These are phyloP conservation scores for Cladosporium colombiae DNA, from an alignment of 2,329 filamentous ascomycete species.

Conservation along the genomic window DNA sequence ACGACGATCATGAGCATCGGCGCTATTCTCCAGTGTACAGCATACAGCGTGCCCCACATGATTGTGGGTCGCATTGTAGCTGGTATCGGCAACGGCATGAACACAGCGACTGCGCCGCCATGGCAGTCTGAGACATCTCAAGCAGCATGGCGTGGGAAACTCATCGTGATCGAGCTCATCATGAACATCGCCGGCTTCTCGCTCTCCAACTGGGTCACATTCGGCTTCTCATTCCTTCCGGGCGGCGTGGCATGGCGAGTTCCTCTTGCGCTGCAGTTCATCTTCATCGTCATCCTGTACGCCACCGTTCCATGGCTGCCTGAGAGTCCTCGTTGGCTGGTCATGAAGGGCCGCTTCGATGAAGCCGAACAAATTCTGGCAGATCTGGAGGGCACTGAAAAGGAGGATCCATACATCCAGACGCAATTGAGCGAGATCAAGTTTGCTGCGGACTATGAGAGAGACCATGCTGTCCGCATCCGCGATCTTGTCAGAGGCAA, in stretches of 20 bases:
- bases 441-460: constrained; percentile 52
- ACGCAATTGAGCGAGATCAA: constrained; percentile 50
- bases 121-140: constrained; percentile 53
- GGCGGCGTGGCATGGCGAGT: constrained; percentile 49
- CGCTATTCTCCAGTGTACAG: constrained; percentile 50
- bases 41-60: constrained; percentile 49
- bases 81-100: constrained; percentile 58
- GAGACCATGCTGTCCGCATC: constrained; percentile 53
- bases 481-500: constrained; percentile 51
- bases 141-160: constrained; percentile 59
- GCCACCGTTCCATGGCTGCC: constrained; percentile 51
- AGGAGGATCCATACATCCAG: constrained; percentile 49
- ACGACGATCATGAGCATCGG: constrained; percentile 52
- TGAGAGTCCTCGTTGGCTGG: constrained; percentile 52
- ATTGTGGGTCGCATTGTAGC: constrained; percentile 51
- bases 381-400: constrained; percentile 48
- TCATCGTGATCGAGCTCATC: constrained; percentile 57
- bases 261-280: constrained; percentile 51
- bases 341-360: constrained; percentile 45
- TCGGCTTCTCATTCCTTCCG: constrained; percentile 50
- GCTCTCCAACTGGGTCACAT: constrained; percentile 56
- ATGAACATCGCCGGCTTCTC: constrained; percentile 50
- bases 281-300: constrained; percentile 52
- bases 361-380: constrained; percentile 53
- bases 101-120: constrained; percentile 56